Percentiles rank a stretch among this genome's conserved stretches.
Conservation (phyloP, 1,284 basidiomycete genomes). For the Fomes fomentarius region DNA sequence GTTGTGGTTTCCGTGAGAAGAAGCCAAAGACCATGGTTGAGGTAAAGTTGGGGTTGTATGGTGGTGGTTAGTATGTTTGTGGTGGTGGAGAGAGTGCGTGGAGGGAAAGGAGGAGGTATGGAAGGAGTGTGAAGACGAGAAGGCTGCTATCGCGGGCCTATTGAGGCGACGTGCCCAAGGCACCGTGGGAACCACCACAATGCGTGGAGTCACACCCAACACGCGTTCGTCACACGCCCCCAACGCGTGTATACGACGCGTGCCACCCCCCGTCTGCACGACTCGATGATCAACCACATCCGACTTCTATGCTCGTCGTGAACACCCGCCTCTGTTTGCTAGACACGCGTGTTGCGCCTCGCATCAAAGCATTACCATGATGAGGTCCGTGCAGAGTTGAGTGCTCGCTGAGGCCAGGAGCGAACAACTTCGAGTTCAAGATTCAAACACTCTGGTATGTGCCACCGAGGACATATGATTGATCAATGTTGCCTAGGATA, state of each 20-base stretch:
- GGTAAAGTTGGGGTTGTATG: neutral
- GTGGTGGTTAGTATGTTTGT: neutral
- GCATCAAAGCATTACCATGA: neutral
- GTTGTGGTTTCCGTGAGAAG: constrained; percentile 21
- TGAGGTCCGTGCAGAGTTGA: no score
- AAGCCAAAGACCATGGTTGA: constrained; percentile 21
- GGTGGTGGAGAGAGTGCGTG: neutral
- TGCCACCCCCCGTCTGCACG: no score
- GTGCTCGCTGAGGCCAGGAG: no score
- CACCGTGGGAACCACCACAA: constrained; percentile 15
- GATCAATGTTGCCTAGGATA: no score
- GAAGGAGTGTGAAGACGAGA: neutral
- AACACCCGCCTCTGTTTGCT: no score
- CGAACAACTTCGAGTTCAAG: no score
- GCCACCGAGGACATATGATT: no score
- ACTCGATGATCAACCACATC: no score
- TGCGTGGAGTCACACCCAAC: constrained; percentile 15
- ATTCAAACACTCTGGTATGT: no score
- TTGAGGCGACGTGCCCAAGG: constrained; percentile 12
- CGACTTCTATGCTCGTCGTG: no score
- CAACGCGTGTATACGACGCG: constrained; percentile 25
- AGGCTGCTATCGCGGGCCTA: constrained; percentile 9
- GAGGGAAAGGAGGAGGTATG: neutral
- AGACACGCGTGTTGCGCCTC: constrained; percentile 4
- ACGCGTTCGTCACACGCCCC: constrained; percentile 23